These are phyloP conservation scores for Beauveria medogensis DNA, from an alignment of 2,329 filamentous ascomycete genomes.

Conservation along the genomic window DNA sequence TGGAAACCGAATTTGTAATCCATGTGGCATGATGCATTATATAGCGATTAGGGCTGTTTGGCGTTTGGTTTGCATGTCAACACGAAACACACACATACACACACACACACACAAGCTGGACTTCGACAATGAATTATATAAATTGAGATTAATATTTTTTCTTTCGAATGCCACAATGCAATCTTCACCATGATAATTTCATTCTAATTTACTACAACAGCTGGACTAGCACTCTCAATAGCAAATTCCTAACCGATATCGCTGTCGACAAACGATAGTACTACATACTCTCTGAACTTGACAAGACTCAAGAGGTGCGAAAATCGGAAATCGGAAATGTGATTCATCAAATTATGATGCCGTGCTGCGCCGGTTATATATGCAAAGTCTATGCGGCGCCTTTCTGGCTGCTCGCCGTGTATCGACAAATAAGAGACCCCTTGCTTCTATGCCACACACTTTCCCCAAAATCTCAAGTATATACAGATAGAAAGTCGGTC, in stretches of 20 bases:
- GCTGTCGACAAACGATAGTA: too few relatives aligned
- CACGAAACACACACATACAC: neutral
- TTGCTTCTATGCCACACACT: neutral
- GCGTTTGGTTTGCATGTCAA: neutral
- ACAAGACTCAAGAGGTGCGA: neutral
- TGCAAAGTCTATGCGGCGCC: conserved; percentile 11
- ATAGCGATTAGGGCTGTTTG: neutral
- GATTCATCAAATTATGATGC: conserved; percentile 1
- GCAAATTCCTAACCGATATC: too few relatives aligned
- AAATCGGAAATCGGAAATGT: neutral
- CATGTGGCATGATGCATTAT: neutral
- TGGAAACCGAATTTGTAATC: neutral
- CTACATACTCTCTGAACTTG: too few relatives aligned
- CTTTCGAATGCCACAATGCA: too few relatives aligned
- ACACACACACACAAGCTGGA: neutral
- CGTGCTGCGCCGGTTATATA: conserved; percentile 6
- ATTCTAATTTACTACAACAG: too few relatives aligned
- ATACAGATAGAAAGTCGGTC: conserved; percentile 4
- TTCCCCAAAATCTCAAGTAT: neutral
- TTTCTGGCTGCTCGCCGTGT: neutral
- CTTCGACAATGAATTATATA: neutral
- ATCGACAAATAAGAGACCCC: neutral
- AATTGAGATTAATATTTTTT: neutral
- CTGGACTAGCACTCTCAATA: too few relatives aligned
- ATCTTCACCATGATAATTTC: too few relatives aligned